Evolutionary conservation across 164 flowering plant species (phyloP), one percentile per base, ranked within the genome.

Genomic region (Aristolochia fimbriata): DNA sequence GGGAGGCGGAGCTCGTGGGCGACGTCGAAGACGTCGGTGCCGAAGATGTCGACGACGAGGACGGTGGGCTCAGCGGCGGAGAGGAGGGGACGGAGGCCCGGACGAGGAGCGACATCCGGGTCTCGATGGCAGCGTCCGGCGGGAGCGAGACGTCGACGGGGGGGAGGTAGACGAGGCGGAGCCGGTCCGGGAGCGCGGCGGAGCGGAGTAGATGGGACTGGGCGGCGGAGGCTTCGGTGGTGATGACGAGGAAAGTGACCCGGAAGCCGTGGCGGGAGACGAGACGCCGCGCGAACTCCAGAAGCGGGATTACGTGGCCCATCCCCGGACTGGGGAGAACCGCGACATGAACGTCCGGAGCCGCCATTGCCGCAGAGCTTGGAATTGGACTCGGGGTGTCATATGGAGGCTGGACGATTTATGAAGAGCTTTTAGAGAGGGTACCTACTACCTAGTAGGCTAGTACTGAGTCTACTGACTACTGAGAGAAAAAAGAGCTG

Each of bases 241-340:
- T 71, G 71, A 68, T 49, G 73, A 58, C 51, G 21, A 73, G 63
- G 63, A 76, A 61, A 55, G 58, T 74, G 64, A 74, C 80, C 16
- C 37, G 70, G 61, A 65, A 23, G 74, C 61, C 67, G 41, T 72
- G 81, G 31, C 64, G 51, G 61, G 56, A 45, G 61, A 66, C 67
- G 12, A 80, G 71, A 48, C 68, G 74, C 48, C 74, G 74, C 13
- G 75, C 78, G 3, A 81, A 57, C 63, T 71, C 77, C 16, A 81
- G 54, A 47, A 76, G 58, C 0, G 85, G 85, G 62, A 62, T 70
- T 47, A 77, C 0, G 41, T 78, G 85, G 49, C 85, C 85, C 62
- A 76, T 59, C 4, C 85, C 82, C 2, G 81, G 81, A 54, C 74
- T 71, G n/a, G 82, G 58, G 2, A 80, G 61, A 23, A 58, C 41